Evolutionary conservation across 2,329 filamentous ascomycete genomes (phyloP), one percentile per base, ranked within the genome.

Genomic region (Orbilia ellipsospora): DNA sequence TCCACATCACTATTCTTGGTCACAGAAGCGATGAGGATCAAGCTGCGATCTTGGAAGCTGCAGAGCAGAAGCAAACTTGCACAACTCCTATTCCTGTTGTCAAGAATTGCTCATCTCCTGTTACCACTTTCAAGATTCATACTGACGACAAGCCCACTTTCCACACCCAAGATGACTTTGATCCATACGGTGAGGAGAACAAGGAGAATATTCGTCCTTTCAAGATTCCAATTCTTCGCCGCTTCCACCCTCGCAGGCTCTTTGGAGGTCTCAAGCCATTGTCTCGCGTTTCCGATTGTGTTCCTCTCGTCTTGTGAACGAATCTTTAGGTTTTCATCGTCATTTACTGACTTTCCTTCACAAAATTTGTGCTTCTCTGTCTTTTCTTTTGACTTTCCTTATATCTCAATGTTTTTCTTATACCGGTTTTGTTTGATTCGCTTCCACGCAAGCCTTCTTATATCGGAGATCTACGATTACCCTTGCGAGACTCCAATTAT

Each of bases 181-280:
- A 36, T 15, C 52, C 26, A 15, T 12, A 61, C 8, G 12, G 20
- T n/a, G 68, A 55, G 31, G 5, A 10, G 20, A n/a, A 50, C 5
- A 73, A 73, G 16, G 72, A 75, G 16, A 75, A 69, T 52, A 54
- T 13, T n/a, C 72, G 72, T n/a, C 57, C 60, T 0, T 55, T 65
- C 15, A 57, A 50, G 16, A 20, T n/a, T 10, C 28, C 64, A 15
- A 10, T 36, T 10, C 55, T 18, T 40, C 12, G 42, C 52, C 40
- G 16, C 12, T 18, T 52, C 48, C n/a, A 23, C 6, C 18, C 18
- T 12, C 48, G 5, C 44, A 48, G 16, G 44, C 6, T 15, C 13
- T 52, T 52, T 12, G 48, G 48, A 23, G 18, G 12, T 6, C 31
- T 36, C 31, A 36, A 36, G 8, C 31, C 31, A 36, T 36, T 36